phyloP scores from a whole-genome alignment of 768 basidiomycete genomes.

The Galerina sulciceps region DNA sequence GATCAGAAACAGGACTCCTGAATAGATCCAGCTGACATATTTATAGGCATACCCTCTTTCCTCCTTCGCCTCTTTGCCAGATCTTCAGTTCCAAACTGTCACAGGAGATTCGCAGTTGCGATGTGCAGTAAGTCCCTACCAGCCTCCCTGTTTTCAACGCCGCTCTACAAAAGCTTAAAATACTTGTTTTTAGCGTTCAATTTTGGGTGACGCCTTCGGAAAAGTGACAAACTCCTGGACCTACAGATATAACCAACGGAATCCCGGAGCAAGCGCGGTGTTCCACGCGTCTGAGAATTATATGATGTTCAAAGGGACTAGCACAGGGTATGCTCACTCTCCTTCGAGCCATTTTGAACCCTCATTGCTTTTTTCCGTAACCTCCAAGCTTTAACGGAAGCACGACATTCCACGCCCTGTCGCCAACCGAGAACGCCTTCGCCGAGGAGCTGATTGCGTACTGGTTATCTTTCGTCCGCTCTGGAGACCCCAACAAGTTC shows the following conservation, averaged over 20 bases:
- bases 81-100: slow-evolving; percentile 45
- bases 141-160: neutral
- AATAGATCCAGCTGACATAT: neutral
- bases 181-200: slow-evolving; percentile 26
- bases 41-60: slow-evolving; percentile 45
- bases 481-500: slow-evolving; percentile 57
- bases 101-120: slow-evolving; percentile 55
- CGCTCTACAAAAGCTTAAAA: neutral
- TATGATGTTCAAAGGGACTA: slow-evolving; percentile 69
- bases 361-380: neutral
- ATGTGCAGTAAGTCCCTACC: slow-evolving; percentile 53
- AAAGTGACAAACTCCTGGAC: slow-evolving; percentile 45
- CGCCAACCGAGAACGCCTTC: slow-evolving; percentile 51
- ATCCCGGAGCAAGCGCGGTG: slow-evolving; percentile 34
- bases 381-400: slow-evolving; percentile 53
- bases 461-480: slow-evolving; percentile 68
- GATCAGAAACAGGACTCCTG: neutral
- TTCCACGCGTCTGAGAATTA: slow-evolving; percentile 65
- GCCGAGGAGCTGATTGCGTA: slow-evolving; percentile 65
- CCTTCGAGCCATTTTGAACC: neutral
- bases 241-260: slow-evolving; percentile 63
- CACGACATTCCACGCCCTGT: slow-evolving; percentile 49
- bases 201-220: slow-evolving; percentile 48
- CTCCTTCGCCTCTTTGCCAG: slow-evolving; percentile 46
- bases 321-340: slow-evolving; percentile 52